Evolutionary conservation across 192 early-diverging fungal species (phyloP), one percentile per base, ranked within the genome.

Genomic region (Podila horticola): DNA sequence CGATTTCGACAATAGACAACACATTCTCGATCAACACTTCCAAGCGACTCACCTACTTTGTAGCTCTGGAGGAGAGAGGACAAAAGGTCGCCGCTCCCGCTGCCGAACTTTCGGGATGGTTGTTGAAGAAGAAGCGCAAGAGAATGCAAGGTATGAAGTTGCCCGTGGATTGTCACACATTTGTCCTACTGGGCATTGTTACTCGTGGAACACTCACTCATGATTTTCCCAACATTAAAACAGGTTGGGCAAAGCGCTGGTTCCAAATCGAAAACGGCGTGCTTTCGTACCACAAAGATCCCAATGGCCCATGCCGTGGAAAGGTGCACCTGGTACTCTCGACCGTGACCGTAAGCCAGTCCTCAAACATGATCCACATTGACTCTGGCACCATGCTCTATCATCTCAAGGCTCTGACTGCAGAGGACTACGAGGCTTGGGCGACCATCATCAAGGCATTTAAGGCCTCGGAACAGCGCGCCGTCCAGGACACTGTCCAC

Each of bases 201-300:
- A 12, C 15, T 45, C 41, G 41, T 17, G 12, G 2, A 45, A 45
- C 15, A 45, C 15, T 3, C 41, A 17, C 15, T 45, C 41, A 45
- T 45, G 41, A 45, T 8, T 45, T 15, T 17, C 41, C 41, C 0
- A 12, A 12, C 13, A 17, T 15, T 3, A 3, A 45, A 67, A 41
- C 34, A 89, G 97, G 97, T 11, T 98, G 93, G 90, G 91, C 94
- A 34, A 92, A 93, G 69, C 92, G 97, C 33, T 98, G 96, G 96
- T 90, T 97, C 48, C 79, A 88, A 28, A 86, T 97, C 22, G 90
- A 95, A 64, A 83, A 93, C 67, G 95, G 94, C 4, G 86, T 91
- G 61, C 81, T 98, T 31, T 86, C 92, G 4, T 97, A 98, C 85
- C 93, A 86, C 76, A 95, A 90, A 68, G 75, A 84, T 2, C 91